Evolutionary conservation across 2,329 filamentous ascomycete genomes (phyloP).

Genomic region (Fusarium equiseti): DNA sequence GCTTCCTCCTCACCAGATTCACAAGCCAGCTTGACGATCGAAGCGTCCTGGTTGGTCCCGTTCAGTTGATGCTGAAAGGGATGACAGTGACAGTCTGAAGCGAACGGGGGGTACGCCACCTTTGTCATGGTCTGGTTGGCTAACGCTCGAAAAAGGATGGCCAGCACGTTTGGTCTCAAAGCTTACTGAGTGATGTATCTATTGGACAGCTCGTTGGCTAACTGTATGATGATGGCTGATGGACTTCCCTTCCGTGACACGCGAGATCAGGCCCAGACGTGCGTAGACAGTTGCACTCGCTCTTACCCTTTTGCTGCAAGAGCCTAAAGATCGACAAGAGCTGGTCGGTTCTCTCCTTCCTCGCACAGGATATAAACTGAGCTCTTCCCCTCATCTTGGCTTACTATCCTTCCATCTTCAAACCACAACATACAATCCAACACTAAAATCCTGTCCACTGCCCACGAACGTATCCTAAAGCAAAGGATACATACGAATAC

Average conservation of each 20-base stretch:
- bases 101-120: slow-evolving; percentile 29
- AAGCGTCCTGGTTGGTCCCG: slow-evolving; percentile 29
- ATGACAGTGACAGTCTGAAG: slow-evolving; percentile 14
- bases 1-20: not conserved
- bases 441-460: not conserved
- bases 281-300: slow-evolving; percentile 21
- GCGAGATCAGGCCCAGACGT: slow-evolving; percentile 32
- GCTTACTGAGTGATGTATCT: slow-evolving; percentile 24
- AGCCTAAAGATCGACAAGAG: slow-evolving; percentile 25
- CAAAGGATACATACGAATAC: not conserved
- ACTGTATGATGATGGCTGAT: slow-evolving; percentile 34
- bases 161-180: slow-evolving; percentile 33
- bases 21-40: slow-evolving; percentile 25
- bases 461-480: slow-evolving; percentile 3
- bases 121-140: slow-evolving; percentile 38
- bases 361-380: slow-evolving; percentile 31
- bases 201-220: slow-evolving; percentile 23
- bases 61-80: not conserved
- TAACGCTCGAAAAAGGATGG: slow-evolving; percentile 33
- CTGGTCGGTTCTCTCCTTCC: slow-evolving; percentile 22
- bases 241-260: slow-evolving; percentile 30
- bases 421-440: slow-evolving; percentile 1
- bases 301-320: slow-evolving; percentile 21
- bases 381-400: slow-evolving; percentile 1
- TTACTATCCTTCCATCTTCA: not conserved